phyloP scores from a whole-genome alignment of 257 asterid species.

The Vinca minor region DNA sequence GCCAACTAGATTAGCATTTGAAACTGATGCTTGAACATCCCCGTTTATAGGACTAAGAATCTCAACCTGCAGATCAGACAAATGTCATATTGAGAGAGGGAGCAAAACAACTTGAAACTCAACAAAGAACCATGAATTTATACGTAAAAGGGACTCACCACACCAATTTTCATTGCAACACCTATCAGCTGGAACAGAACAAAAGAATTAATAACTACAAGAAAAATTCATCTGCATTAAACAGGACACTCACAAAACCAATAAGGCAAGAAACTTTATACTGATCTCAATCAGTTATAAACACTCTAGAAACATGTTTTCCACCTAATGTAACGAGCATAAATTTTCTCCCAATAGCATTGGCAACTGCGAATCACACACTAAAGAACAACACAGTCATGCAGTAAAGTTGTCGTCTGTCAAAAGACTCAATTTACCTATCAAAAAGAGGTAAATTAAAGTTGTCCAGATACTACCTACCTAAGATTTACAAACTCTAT shows the following conservation, averaged over 20 bases:
- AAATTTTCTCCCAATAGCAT: background rate
- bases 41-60: constrained; percentile 68
- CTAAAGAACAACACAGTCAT: background rate
- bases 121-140: background rate
- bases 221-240: background rate
- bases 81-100: constrained; percentile 15
- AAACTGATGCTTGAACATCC: constrained; percentile 41
- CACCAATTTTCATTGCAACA: constrained; percentile 70
- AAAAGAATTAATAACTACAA: constrained; percentile 12
- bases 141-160: constrained; percentile 38
- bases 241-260: background rate
- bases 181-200: constrained; percentile 54
- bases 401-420: background rate
- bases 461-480: too few relatives aligned
- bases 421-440: background rate
- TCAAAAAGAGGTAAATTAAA: too few relatives aligned
- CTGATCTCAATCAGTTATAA: background rate
- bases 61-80: constrained; percentile 45
- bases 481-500: background rate
- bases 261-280: background rate
- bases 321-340: background rate
- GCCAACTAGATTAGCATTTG: constrained; percentile 32
- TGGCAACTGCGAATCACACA: background rate
- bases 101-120: constrained; percentile 12
- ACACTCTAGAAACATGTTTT: background rate